Evolutionary conservation across 495 filamentous ascomycete genomes (phyloP).

Genomic region (Neurospora sp.): DNA sequence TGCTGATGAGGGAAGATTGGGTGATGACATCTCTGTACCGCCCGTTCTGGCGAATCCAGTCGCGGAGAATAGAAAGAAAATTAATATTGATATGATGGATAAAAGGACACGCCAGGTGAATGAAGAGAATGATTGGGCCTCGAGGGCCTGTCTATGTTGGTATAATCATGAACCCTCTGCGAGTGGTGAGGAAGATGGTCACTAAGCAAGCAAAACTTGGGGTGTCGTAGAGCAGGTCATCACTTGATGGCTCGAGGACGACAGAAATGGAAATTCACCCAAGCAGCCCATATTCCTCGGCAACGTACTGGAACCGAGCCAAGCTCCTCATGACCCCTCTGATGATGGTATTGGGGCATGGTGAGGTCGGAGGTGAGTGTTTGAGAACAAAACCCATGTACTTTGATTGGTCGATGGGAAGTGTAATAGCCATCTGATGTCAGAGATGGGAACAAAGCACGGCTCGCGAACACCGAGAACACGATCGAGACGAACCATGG

Average conservation of each 20-base stretch:
- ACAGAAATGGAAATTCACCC: not conserved
- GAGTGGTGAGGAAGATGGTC: not conserved
- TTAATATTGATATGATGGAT: not conserved
- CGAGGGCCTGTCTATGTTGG: conserved; percentile 30
- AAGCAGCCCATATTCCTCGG: not conserved
- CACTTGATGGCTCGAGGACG: not conserved
- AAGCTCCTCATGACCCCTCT: not conserved
- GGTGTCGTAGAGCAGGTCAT: not conserved
- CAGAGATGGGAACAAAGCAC: not conserved
- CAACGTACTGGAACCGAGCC: not conserved
- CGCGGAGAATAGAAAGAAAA: conserved; percentile 17
- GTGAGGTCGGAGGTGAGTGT: not conserved
- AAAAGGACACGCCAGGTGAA: not conserved
- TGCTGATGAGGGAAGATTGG: conserved; percentile 28
- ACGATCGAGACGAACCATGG: not conserved
- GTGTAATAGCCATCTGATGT: not conserved
- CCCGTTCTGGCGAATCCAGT: conserved; percentile 31
- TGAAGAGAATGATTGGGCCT: conserved; percentile 16
- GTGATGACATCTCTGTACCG: conserved; percentile 12
- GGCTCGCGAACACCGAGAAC: not conserved
- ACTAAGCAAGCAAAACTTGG: not conserved
- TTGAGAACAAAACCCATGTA: not conserved
- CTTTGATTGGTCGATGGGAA: not conserved
- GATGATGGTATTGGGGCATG: not conserved
- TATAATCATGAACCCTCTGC: conserved; percentile 27